phyloP scores from a whole-genome alignment of 2,329 filamentous ascomycete species.

The Cercospora sojina region DNA sequence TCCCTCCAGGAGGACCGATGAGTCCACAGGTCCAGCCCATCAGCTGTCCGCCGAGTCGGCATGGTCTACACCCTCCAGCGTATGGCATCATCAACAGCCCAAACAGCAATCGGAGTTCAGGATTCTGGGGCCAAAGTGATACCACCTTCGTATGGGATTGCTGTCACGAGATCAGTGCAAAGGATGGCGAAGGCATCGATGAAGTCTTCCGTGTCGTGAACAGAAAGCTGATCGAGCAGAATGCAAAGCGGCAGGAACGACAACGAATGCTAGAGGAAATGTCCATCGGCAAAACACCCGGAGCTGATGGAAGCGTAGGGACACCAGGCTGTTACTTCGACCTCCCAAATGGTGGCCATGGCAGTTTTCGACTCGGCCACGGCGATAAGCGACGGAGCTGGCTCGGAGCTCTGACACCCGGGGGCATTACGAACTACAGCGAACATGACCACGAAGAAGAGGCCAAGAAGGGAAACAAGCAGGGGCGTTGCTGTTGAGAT shows the following conservation, averaged over 20 bases:
- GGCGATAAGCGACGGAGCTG: slow-evolving; percentile 66
- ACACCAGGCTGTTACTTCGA: slow-evolving; percentile 50
- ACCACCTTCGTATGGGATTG: slow-evolving; percentile 74
- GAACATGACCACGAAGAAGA: slow-evolving; percentile 30
- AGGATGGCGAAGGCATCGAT: slow-evolving; percentile 91
- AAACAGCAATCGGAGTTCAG: slow-evolving; percentile 58
- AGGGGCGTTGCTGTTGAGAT: slow-evolving; percentile 32
- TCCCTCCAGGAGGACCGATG: slow-evolving; percentile 49
- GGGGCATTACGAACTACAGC: slow-evolving; percentile 32
- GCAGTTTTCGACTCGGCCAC: slow-evolving; percentile 59
- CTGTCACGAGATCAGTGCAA: slow-evolving; percentile 93
- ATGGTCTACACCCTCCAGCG: slow-evolving; percentile 50
- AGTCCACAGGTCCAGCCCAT: slow-evolving; percentile 4
- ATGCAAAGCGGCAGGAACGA: slow-evolving; percentile 55
- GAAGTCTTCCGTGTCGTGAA: slow-evolving; percentile 93
- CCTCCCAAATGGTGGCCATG: slow-evolving; percentile 47
- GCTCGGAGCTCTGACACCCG: slow-evolving; percentile 56
- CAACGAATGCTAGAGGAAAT: slow-evolving; percentile 49
- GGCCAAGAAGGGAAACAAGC: slow-evolving; percentile 27
- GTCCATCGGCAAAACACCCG: slow-evolving; percentile 45
- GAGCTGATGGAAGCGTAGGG: slow-evolving; percentile 35
- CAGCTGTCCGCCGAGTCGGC: slow-evolving; percentile 32
- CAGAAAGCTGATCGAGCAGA: slow-evolving; percentile 76
- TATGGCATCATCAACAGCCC: slow-evolving; percentile 41
- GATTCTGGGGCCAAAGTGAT: slow-evolving; percentile 80